These are phyloP conservation scores for Lodderomyces metapsilosis DNA, from an alignment of 1,139 yeast species.

Conservation along the genomic window DNA sequence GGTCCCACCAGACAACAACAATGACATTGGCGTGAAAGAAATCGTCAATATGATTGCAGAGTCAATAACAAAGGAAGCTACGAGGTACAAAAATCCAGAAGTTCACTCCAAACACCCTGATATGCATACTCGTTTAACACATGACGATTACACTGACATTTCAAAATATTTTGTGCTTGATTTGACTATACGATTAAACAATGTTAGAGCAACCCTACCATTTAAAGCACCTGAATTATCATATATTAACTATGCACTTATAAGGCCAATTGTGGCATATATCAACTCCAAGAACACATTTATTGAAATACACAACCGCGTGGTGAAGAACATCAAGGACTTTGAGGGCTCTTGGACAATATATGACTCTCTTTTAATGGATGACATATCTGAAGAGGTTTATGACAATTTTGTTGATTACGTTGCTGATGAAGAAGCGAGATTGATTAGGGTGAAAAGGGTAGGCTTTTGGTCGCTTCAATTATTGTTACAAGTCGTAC, in stretches of 20 bases:
- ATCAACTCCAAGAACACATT: constrained; percentile 87
- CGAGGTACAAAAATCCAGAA: constrained; percentile 37
- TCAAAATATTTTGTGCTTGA: constrained; percentile 71
- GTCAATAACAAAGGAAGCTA: constrained; percentile 41
- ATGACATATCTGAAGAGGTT: constrained; percentile 84
- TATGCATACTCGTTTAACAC: constrained; percentile 27
- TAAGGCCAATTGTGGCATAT: constrained; percentile 93
- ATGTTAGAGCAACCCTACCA: constrained; percentile 88
- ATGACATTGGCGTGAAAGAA: constrained; percentile 41
- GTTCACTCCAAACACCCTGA: constrained; percentile 31
- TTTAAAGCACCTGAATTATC: constrained; percentile 80
- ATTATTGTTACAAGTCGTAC: constrained; percentile 71
- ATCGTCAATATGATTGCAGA: constrained; percentile 40
- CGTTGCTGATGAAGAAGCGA: constrained; percentile 81
- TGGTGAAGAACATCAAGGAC: constrained; percentile 76
- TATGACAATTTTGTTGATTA: constrained; percentile 88
- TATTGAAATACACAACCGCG: constrained; percentile 82
- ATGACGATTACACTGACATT: constrained; percentile 31
- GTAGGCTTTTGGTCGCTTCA: constrained; percentile 95
- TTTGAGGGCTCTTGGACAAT: constrained; percentile 97
- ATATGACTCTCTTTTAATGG: constrained; percentile 88
- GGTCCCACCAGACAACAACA: constrained; percentile 61
- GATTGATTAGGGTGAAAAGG: constrained; percentile 69
- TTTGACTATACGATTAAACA: constrained; percentile 71
- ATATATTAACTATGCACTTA: constrained; percentile 85